These are phyloP conservation scores for Xylariaceae sp. DNA, from an alignment of 2,329 filamentous ascomycete genomes.

Conservation along the genomic window DNA sequence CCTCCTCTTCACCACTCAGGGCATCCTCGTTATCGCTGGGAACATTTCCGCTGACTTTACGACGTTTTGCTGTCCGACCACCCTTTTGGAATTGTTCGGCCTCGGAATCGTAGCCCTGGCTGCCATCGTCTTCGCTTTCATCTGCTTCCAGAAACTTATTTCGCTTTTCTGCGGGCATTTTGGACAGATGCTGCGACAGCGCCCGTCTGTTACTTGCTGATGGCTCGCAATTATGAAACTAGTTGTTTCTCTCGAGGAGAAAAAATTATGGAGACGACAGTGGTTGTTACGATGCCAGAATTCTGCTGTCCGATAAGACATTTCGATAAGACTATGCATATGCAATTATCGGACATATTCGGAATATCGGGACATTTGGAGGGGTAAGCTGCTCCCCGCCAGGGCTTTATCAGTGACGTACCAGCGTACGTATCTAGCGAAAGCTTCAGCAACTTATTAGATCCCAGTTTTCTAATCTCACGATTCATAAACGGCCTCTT, in stretches of 20 bases:
- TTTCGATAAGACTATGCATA: constrained; percentile 7
- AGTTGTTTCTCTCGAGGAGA: not conserved
- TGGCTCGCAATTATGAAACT: not conserved
- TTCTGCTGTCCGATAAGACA: constrained; percentile 5
- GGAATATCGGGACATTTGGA: constrained; percentile 11
- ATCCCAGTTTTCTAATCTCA: not conserved
- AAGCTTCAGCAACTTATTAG: not conserved
- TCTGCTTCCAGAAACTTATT: constrained; percentile 71
- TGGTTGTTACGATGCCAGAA: not conserved
- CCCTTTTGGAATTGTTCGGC: constrained; percentile 68
- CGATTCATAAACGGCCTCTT: not conserved
- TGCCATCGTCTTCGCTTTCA: constrained; percentile 62
- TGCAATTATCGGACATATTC: not conserved
- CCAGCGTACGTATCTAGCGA: not conserved
- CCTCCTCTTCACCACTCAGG: constrained; percentile 38
- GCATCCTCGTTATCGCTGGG: constrained; percentile 34
- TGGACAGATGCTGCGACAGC: constrained; percentile 1
- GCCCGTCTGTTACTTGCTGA: not conserved
- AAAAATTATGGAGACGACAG: constrained; percentile 13
- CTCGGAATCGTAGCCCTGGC: constrained; percentile 68
- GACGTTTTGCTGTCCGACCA: constrained; percentile 59
- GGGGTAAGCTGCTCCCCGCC: constrained; percentile 21
- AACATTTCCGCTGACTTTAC: constrained; percentile 35
- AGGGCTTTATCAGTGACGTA: constrained; percentile 20
- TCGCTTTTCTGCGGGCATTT: constrained; percentile 69